Evolutionary conservation across 1,139 yeast genomes (phyloP).

Genomic region (Dujonia santamariae): DNA sequence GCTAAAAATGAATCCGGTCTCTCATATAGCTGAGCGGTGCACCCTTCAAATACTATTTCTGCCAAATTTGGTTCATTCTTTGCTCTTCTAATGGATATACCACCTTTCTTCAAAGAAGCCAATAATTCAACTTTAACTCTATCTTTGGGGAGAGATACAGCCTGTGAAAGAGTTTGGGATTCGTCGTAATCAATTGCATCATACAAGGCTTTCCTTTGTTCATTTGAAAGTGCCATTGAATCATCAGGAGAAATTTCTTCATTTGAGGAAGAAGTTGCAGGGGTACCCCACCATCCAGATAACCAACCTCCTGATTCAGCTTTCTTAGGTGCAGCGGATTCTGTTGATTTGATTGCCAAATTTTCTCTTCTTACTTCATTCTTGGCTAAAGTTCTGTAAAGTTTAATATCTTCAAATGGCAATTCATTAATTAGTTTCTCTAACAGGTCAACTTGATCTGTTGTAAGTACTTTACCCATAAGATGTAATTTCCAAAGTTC

Average conservation of each 20-base stretch:
- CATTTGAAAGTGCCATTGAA: slow-evolving; percentile 48
- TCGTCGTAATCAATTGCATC: slow-evolving; percentile 95
- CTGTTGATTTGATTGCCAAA: slow-evolving; percentile 6
- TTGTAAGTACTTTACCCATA: slow-evolving; percentile 26
- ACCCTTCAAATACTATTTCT: slow-evolving; percentile 79
- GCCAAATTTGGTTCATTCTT: slow-evolving; percentile 52
- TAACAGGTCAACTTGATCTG: slow-evolving; percentile 39
- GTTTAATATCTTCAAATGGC: slow-evolving; percentile 74
- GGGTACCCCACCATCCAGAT: slow-evolving; percentile 57
- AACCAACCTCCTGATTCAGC: slow-evolving; percentile 44
- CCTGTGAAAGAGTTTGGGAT: slow-evolving; percentile 45
- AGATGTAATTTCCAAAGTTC: slow-evolving; percentile 59
- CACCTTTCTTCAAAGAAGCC: slow-evolving; percentile 73
- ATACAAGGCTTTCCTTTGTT: slow-evolving; percentile 77
- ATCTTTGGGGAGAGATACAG: slow-evolving; percentile 71
- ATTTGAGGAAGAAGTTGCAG: slow-evolving; percentile 8
- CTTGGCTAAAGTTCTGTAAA: slow-evolving; percentile 80
- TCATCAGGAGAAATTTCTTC: slow-evolving; percentile 23
- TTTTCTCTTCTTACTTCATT: slow-evolving; percentile 60
- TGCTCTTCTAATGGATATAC: slow-evolving; percentile 55
- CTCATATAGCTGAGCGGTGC: slow-evolving; percentile 69
- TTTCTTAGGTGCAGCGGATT: slow-evolving; percentile 9
- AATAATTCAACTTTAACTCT: slow-evolving; percentile 63
- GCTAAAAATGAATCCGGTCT: slow-evolving; percentile 77
- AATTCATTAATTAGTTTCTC: slow-evolving; percentile 56